Evolutionary conservation across 257 asterid genomes (phyloP).

Genomic region (Lantana camara): DNA sequence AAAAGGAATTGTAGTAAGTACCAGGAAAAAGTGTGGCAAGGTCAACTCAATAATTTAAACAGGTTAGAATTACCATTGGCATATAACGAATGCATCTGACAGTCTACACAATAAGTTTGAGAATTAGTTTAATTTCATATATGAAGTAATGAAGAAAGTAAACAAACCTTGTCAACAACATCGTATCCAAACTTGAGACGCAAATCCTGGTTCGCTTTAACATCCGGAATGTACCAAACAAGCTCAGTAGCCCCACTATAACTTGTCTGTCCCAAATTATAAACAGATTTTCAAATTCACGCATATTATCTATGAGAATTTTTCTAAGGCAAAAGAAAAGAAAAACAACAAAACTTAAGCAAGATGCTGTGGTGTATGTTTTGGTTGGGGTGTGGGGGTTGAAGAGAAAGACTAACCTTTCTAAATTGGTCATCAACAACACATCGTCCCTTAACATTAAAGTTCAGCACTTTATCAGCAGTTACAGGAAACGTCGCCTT

Average conservation of each 20-base stretch:
- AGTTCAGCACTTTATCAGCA: conserved; percentile 48
- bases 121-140: conserved; percentile 14
- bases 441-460: conserved; percentile 70
- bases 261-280: conserved; percentile 48
- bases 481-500: conserved; percentile 73
- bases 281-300: conserved; percentile 9
- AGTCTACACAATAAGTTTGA: no score
- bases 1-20: neutral
- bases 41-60: no score
- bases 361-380: no score
- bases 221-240: conserved; percentile 58
- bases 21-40: neutral
- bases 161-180: conserved; percentile 63
- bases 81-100: no score
- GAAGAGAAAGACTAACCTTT: conserved; percentile 43
- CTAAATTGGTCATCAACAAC: conserved; percentile 56
- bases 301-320: neutral
- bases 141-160: conserved; percentile 8
- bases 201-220: conserved; percentile 77
- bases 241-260: conserved; percentile 77
- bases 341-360: neutral
- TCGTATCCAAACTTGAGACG: conserved; percentile 83
- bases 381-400: no score
- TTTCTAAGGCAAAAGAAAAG: neutral
- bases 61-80: no score